Base-by-base conservation (phyloP, 805 yeast genomes). In the Ogataea allantospora region DNA sequence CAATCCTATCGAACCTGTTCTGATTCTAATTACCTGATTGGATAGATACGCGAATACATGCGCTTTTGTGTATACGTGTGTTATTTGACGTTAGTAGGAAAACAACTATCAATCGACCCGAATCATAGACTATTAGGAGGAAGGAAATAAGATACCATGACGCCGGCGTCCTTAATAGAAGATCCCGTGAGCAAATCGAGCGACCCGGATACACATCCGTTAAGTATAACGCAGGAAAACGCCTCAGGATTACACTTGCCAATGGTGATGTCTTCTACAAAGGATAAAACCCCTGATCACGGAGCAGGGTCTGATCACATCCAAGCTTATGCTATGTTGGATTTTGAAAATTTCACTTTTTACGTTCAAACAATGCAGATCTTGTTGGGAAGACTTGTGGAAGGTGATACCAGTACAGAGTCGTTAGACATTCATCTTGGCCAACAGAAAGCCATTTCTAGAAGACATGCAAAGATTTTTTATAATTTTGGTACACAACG, bases 351-450 rank as follows among this genome's bases (percentile, higher is more conserved):
- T 47, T 91, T 84, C 59, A 89, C 96, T 3, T 93, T 93, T 57
- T 93, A 91, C 53, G 96, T 93, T 8, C 99, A 93, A 64, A 93
- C 99, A 1, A 71, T 93, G 55, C 97, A 93, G 61, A 96, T 91
- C 2, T 75, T 91, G 7, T 68, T 93, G 29, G 99, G 99, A n/a
- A 73, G 99, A 51, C 75, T 86, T 42, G 83, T 89, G 7, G 91
- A 83, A 52, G 77, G 80, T 38, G 83, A 83, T 48, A 55, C 57
- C 12, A 47, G 47, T 11, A 53, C 61, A 2, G 67, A 83, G 51
- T 75, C 85, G 4, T 86, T 91, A 8, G 99, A 91, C 65, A 96
- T 93, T 28, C 96, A 93, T 66, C 64, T 93, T 29, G 95, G 96
- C 7, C 78, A 86, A 10, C 85, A 89, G 27, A 93, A 93, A 66